phyloP scores from a whole-genome alignment of 108 stramenopile genomes.

The Craspedostauros australis region DNA sequence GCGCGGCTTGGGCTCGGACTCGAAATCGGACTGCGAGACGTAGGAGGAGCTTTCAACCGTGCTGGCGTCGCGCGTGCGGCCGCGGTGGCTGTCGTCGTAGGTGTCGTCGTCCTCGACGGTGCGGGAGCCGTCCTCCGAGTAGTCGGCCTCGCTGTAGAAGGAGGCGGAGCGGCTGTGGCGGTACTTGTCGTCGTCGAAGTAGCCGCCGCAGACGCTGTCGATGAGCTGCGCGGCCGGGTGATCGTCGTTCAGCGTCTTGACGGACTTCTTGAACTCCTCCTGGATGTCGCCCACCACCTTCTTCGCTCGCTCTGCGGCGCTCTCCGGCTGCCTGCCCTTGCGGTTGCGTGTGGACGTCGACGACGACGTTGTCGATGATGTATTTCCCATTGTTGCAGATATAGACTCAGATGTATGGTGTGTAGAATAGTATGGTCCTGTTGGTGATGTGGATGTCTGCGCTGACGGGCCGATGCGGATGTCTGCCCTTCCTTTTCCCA shows the following conservation, averaged over 20 bases:
- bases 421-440: too few relatives aligned
- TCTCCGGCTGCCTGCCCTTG: too few relatives aligned
- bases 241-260: conserved; percentile 41
- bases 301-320: conserved; percentile 23
- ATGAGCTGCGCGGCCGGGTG: conserved; percentile 38
- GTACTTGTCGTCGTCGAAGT: conserved; percentile 24
- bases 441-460: too few relatives aligned
- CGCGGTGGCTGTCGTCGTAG: conserved; percentile 15
- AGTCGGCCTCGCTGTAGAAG: conserved; percentile 13
- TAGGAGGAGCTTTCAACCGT: conserved; percentile 19
- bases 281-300: conserved; percentile 27
- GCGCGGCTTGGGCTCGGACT: conserved; percentile 18
- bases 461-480: too few relatives aligned
- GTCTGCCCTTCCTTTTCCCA: too few relatives aligned
- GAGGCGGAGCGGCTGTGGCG: conserved; percentile 9
- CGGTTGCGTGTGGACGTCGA: too few relatives aligned
- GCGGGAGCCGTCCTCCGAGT: conserved; percentile 32
- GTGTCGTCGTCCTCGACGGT: conserved; percentile 25
- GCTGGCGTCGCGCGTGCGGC: conserved; percentile 8
- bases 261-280: conserved; percentile 22
- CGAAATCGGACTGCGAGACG: conserved; percentile 26
- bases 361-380: too few relatives aligned
- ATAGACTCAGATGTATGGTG: too few relatives aligned
- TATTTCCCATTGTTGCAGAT: too few relatives aligned
- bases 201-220: conserved; percentile 33